phyloP scores from a whole-genome alignment of 345 rosid species.

The Salix arbutifolia region DNA sequence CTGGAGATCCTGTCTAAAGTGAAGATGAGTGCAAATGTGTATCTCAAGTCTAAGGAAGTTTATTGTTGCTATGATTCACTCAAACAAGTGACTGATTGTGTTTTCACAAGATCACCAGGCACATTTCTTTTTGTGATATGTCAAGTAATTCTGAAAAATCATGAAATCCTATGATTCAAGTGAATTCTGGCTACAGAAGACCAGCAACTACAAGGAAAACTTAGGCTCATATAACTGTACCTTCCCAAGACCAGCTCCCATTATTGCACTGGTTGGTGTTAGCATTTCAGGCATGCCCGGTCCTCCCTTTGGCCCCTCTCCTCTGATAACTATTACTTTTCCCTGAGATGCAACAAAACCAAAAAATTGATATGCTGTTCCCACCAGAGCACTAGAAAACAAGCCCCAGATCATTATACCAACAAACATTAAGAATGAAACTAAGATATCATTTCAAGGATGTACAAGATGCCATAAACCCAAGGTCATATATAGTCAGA shows the following conservation, averaged over 20 bases:
- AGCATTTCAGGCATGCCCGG: constrained; percentile 99
- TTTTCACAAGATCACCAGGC: neutral
- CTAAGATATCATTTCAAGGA: neutral
- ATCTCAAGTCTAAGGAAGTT: neutral
- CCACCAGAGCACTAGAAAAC: neutral
- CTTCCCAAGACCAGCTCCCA: constrained; percentile 99
- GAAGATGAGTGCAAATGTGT: neutral
- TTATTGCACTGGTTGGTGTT: constrained; percentile 97
- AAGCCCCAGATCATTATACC: neutral
- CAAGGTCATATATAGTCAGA: neutral
- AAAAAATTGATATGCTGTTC: neutral
- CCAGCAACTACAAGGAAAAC: neutral
- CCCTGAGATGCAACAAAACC: constrained; percentile 49
- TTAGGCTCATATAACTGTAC: constrained; percentile 28
- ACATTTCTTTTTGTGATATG: too few species aligned
- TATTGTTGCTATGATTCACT: neutral
- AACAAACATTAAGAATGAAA: neutral
- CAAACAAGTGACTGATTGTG: neutral
- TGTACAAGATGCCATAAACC: neutral
- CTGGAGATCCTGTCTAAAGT: neutral
- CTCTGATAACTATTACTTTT: constrained; percentile 86
- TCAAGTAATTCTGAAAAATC: neutral
- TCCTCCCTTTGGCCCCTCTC: constrained; percentile 98
- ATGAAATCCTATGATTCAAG: neutral
- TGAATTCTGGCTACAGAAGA: neutral